These are phyloP conservation scores for Microthyrium microscopicum DNA, from an alignment of 2,329 filamentous ascomycete species.

Conservation along the genomic window DNA sequence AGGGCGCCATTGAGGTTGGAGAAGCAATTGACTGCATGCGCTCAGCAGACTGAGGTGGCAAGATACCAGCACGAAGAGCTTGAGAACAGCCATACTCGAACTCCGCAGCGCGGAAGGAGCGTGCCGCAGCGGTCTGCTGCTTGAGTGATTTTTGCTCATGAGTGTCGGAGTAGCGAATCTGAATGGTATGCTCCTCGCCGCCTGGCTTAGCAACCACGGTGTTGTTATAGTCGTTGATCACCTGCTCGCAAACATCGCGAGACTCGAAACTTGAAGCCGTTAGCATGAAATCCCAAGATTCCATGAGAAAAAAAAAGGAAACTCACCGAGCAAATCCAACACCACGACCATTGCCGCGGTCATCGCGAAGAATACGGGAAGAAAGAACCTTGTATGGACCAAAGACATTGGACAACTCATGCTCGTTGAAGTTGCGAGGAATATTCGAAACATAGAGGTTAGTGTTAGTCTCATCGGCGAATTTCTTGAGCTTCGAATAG, in stretches of 20 bases:
- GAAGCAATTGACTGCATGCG: too few relatives aligned
- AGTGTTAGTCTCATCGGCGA: conserved; percentile 76
- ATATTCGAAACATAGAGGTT: conserved; percentile 98
- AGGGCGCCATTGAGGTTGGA: too few relatives aligned
- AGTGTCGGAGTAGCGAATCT: conserved; percentile 94
- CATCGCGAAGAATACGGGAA: conserved; percentile 86
- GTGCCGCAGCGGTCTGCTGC: conserved; percentile 84
- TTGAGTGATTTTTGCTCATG: conserved; percentile 94
- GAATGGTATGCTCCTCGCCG: conserved; percentile 65
- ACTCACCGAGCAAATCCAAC: conserved; percentile 89
- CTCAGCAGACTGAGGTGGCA: background rate
- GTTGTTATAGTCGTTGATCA: conserved; percentile 78
- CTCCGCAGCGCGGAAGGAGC: conserved; percentile 90
- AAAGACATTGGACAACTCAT: conserved; percentile 67
- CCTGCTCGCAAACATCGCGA: conserved; percentile 76
- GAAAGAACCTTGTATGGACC: conserved; percentile 71
- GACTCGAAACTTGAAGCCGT: conserved; percentile 55
- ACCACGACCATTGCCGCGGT: conserved; percentile 81
- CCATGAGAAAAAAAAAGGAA: conserved; percentile 5
- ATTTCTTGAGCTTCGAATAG: conserved; percentile 93
- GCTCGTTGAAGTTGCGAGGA: conserved; percentile 79
- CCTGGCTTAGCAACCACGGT: conserved; percentile 38
- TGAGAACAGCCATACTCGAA: conserved; percentile 39
- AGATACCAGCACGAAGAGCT: conserved; percentile 14
- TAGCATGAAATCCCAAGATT: conserved; percentile 4